Conservation (phyloP, 139 green algal genomes). For the Zygnema circumcarinatum region DNA sequence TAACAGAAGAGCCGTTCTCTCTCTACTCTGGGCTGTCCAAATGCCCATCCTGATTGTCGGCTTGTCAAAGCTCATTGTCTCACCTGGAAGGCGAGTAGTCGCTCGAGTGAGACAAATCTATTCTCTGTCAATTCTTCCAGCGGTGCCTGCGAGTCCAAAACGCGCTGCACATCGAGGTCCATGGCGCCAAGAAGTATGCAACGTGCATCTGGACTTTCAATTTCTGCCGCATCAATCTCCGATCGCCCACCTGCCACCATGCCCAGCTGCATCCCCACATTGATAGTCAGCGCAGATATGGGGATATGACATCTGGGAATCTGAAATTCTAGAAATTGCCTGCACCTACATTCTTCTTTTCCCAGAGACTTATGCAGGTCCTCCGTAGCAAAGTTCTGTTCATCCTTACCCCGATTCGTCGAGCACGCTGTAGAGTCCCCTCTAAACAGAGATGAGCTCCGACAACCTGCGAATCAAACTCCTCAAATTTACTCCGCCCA, state of each 20-base stretch:
- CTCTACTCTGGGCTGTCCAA: background rate
- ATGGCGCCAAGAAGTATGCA: conserved; percentile 24
- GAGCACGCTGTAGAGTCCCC: conserved; percentile 24
- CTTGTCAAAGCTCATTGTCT: background rate
- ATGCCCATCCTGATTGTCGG: background rate
- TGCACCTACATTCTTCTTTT: no score
- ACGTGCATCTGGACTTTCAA: conserved; percentile 18
- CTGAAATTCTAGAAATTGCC: background rate
- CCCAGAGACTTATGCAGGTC: no score
- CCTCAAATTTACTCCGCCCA: conserved; percentile 15
- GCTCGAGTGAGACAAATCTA: conserved; percentile 46
- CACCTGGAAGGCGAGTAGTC: conserved; percentile 45
- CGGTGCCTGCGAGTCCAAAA: conserved; percentile 30
- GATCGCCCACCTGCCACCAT: conserved; percentile 31
- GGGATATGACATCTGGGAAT: conserved; percentile 8
- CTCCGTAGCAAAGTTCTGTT: no score
- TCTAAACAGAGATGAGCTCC: conserved; percentile 32
- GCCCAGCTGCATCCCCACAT: conserved; percentile 39
- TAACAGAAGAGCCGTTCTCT: conserved; percentile 9
- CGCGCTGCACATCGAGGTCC: conserved; percentile 27
- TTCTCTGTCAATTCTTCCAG: conserved; percentile 50
- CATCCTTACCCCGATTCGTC: conserved; percentile 22
- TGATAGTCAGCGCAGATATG: background rate
- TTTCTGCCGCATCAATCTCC: conserved; percentile 29
- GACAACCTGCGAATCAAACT: conserved; percentile 36